Percentiles rank a stretch among this genome's conserved stretches.
These are phyloP conservation scores for Cordyceps cateniannulata DNA, from an alignment of 2,329 filamentous ascomycete species.

Conservation along the genomic window DNA sequence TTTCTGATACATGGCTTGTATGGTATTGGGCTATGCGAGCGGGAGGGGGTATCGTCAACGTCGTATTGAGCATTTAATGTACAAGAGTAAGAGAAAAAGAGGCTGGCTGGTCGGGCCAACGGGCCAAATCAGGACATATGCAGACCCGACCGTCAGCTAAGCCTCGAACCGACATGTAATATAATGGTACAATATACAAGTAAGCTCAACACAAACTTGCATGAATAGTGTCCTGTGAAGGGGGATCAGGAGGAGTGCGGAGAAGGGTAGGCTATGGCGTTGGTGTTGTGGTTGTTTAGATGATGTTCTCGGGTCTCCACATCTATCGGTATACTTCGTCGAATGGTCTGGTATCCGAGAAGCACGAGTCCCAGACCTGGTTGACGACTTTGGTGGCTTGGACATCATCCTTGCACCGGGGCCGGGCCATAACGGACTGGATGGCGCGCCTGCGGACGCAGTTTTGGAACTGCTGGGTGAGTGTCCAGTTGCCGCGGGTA, in stretches of 20 bases:
- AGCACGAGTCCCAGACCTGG: conserved; percentile 98
- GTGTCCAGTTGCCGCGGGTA: conserved; percentile 74
- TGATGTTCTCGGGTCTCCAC: neutral
- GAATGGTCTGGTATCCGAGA: conserved; percentile 87
- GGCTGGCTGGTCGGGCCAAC: conserved; percentile 2
- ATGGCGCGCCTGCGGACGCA: conserved; percentile 81
- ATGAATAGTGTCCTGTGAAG: neutral
- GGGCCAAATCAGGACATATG: neutral
- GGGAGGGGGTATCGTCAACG: conserved; percentile 8
- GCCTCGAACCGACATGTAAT: conserved; percentile 9
- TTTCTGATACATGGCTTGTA: neutral
- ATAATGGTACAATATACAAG: conserved; percentile 9
- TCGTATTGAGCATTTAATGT: conserved; percentile 13
- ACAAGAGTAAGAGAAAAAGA: neutral
- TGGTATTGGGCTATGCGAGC: neutral
- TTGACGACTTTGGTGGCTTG: conserved; percentile 87
- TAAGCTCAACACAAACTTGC: conserved; percentile 6
- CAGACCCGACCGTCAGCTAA: neutral
- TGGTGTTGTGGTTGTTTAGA: neutral
- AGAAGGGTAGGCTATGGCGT: neutral
- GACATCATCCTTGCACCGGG: conserved; percentile 74
- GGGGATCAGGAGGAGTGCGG: neutral
- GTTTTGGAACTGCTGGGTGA: conserved; percentile 89
- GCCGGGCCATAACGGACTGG: conserved; percentile 69
- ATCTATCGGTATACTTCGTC: conserved; percentile 83